phyloP scores from a whole-genome alignment of 352 stramenopile species.

The Phytophthora pluvialis region DNA sequence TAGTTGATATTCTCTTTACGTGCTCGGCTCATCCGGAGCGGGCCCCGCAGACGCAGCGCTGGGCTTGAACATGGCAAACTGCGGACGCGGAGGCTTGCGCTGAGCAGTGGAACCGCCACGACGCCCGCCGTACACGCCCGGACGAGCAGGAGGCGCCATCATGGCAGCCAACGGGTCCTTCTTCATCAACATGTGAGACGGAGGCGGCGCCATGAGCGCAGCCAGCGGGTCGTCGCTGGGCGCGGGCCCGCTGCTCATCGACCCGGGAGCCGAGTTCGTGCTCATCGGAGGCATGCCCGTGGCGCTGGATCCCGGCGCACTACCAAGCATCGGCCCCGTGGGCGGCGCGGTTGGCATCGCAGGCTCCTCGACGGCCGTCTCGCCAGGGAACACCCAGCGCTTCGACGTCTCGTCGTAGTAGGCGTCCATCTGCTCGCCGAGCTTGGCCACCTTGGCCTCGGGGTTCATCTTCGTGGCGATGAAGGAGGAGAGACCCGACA shows the following conservation, averaged over 20 bases:
- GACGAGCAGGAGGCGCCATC: conserved; percentile 76
- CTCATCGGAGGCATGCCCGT: conserved; percentile 47
- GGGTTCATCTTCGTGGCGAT: conserved; percentile 84
- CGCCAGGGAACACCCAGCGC: conserved; percentile 89
- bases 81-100: conserved; percentile 69
- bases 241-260: conserved; percentile 50
- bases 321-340: conserved; percentile 65
- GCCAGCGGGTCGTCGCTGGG: conserved; percentile 69
- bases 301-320: conserved; percentile 45
- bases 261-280: conserved; percentile 71
- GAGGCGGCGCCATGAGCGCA: conserved; percentile 83
- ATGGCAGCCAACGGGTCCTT: conserved; percentile 85
- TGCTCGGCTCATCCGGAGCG: conserved; percentile 31
- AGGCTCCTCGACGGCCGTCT: conserved; percentile 67
- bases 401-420: conserved; percentile 87
- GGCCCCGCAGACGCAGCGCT: conserved; percentile 25
- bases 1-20: conserved; percentile 22
- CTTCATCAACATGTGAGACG: conserved; percentile 77
- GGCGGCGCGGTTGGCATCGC: conserved; percentile 74
- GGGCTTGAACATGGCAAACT: conserved; percentile 91
- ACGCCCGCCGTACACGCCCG: conserved; percentile 40
- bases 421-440: conserved; percentile 79
- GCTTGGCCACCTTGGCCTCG: conserved; percentile 82
- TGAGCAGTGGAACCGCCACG: conserved; percentile 40
- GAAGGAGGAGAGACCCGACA: conserved; percentile 69